These are phyloP conservation scores for Metschnikowia bowlesiae DNA, from an alignment of 805 yeast genomes.

Conservation along the genomic window DNA sequence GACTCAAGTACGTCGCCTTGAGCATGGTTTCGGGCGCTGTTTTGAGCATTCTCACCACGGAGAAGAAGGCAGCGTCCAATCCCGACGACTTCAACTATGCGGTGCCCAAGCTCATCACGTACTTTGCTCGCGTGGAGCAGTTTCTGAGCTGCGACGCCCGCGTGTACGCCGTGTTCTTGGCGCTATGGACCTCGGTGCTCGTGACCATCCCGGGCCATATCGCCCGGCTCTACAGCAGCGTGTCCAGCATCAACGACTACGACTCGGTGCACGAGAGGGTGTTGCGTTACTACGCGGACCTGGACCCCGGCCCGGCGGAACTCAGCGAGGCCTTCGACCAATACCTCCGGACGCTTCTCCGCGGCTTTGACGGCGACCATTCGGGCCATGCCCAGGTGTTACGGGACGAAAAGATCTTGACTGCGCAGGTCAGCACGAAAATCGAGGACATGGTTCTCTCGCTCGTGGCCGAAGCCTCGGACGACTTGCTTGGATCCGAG, in stretches of 20 bases:
- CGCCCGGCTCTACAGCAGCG: constrained; percentile 23
- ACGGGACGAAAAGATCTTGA: constrained; percentile 14
- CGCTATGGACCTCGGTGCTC: constrained; percentile 25
- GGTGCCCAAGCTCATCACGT: constrained; percentile 21
- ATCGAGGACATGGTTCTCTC: constrained; percentile 22
- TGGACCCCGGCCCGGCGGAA: constrained; percentile 6
- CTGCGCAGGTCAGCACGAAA: constrained; percentile 20
- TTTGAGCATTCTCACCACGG: constrained; percentile 24
- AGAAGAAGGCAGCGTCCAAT: constrained; percentile 16
- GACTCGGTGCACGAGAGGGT: constrained; percentile 23
- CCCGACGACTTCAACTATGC: constrained; percentile 13
- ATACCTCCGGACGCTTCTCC: constrained; percentile 11
- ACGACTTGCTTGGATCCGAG: constrained; percentile 5
- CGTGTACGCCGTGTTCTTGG: constrained; percentile 20
- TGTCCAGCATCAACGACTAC: constrained; percentile 24
- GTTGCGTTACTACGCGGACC: constrained; percentile 19
- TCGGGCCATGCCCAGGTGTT: not conserved
- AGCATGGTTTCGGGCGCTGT: constrained; percentile 41
- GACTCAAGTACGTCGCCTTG: constrained; percentile 26
- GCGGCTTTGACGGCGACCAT: constrained; percentile 6
- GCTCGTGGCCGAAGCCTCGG: constrained; percentile 12
- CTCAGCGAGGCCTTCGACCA: constrained; percentile 10
- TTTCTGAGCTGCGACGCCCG: constrained; percentile 19
- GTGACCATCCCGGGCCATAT: constrained; percentile 12
- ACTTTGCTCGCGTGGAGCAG: constrained; percentile 21